Conservation (phyloP, 2,329 filamentous ascomycete genomes). For the Cercospora sesami region DNA sequence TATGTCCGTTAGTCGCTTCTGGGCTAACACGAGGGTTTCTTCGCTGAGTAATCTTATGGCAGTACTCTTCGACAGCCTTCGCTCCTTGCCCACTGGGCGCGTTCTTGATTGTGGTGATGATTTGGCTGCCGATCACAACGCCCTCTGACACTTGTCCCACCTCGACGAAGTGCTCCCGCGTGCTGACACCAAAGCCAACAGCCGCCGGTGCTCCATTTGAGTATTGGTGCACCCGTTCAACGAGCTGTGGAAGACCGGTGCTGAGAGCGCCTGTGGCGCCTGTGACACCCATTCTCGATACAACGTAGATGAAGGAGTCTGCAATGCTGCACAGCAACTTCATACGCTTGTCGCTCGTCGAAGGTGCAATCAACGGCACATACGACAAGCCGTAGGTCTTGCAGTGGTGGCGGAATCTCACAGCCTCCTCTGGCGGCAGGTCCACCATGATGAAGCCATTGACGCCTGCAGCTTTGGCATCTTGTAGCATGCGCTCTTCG, state of each 20-base stretch:
- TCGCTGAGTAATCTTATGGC: conserved; percentile 63
- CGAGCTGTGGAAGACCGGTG: conserved; percentile 74
- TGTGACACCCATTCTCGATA: conserved; percentile 95
- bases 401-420: conserved; percentile 86
- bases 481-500: conserved; percentile 81
- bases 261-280: conserved; percentile 84
- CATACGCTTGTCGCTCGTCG: conserved; percentile 91
- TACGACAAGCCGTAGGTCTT: conserved; percentile 83
- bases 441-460: conserved; percentile 98
- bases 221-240: conserved; percentile 85
- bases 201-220: conserved; percentile 88
- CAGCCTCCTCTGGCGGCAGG: conserved; percentile 90
- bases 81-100: conserved; percentile 66
- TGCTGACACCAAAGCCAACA: conserved; percentile 95
- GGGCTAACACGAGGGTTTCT: conserved; percentile 28
- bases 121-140: conserved; percentile 94
- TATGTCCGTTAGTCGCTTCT: conserved; percentile 30
- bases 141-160: conserved; percentile 84
- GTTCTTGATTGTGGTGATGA: conserved; percentile 76
- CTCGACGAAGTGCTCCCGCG: conserved; percentile 85
- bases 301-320: conserved; percentile 98
- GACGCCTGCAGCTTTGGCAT: conserved; percentile 79
- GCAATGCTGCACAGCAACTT: conserved; percentile 93
- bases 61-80: conserved; percentile 82
- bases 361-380: conserved; percentile 91